phyloP scores from a whole-genome alignment of 768 basidiomycete genomes.

The Lactarius quietus region DNA sequence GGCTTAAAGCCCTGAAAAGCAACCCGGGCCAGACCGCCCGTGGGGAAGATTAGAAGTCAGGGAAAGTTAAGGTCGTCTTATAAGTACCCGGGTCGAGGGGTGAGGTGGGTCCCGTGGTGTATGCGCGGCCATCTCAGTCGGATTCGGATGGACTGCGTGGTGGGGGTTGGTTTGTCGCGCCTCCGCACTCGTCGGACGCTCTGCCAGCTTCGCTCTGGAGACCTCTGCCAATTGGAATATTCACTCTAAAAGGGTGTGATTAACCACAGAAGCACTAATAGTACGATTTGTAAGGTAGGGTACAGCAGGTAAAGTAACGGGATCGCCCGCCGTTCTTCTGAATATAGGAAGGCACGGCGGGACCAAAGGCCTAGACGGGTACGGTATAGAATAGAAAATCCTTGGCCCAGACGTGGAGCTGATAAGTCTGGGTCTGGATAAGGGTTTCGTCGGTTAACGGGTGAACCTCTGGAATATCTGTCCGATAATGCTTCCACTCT shows the following conservation, averaged over 20 bases:
- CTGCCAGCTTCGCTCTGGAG: slow-evolving; percentile 16
- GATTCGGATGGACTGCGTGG: slow-evolving; percentile 6
- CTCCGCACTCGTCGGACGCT: slow-evolving; percentile 26
- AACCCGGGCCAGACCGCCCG: slow-evolving; percentile 19
- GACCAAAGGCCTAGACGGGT: background rate
- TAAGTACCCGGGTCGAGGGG: background rate
- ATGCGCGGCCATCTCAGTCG: slow-evolving; percentile 10
- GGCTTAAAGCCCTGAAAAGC: slow-evolving; percentile 23
- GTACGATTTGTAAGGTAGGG: slow-evolving; percentile 15
- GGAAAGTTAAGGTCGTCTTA: slow-evolving; percentile 13
- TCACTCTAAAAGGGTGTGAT: slow-evolving; percentile 15
- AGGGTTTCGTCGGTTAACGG: slow-evolving; percentile 1
- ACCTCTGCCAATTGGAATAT: slow-evolving; percentile 9
- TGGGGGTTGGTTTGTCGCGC: slow-evolving; percentile 22
- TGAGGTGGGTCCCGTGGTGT: slow-evolving; percentile 14
- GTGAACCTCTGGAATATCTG: slow-evolving; percentile 13
- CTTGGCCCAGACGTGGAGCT: background rate
- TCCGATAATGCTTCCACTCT: slow-evolving; percentile 10
- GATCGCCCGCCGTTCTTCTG: slow-evolving; percentile 9
- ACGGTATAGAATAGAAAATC: slow-evolving; percentile 12
- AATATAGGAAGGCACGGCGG: background rate
- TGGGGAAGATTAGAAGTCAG: slow-evolving; percentile 10
- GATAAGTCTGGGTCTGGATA: slow-evolving; percentile 4
- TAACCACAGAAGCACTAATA: slow-evolving; percentile 8
- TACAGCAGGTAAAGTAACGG: slow-evolving; percentile 5